Conservation (phyloP, 2,329 filamentous ascomycete species). For the Neoarthrinium moseri region DNA sequence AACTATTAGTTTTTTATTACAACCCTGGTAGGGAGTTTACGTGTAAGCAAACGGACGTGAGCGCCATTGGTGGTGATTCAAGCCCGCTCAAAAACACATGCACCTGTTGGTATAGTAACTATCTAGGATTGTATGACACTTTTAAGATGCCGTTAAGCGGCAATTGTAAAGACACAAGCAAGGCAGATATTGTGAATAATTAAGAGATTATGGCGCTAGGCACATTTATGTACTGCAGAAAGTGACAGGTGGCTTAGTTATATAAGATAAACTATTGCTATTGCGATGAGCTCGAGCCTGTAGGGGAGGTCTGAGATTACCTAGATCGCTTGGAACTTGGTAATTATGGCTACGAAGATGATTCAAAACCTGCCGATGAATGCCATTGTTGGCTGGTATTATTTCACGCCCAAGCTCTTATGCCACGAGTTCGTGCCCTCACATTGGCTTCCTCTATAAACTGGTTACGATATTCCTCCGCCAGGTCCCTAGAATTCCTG, state of each 20-base stretch:
- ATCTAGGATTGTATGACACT: neutral
- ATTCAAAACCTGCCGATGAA: too few relatives aligned
- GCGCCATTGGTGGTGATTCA: neutral
- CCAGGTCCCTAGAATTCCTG: too few relatives aligned
- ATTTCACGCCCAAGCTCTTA: too few relatives aligned
- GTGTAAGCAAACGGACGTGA: neutral
- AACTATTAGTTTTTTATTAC: neutral
- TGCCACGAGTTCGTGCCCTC: too few relatives aligned
- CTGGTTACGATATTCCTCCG: too few relatives aligned
- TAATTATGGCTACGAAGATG: too few relatives aligned
- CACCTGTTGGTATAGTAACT: neutral
- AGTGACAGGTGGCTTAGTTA: neutral
- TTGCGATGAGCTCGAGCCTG: neutral
- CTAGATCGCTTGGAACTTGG: too few relatives aligned
- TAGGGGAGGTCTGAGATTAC: too few relatives aligned
- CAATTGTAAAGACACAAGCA: neutral
- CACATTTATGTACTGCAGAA: too few relatives aligned
- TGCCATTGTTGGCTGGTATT: too few relatives aligned
- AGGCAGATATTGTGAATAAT: neutral
- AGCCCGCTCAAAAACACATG: neutral
- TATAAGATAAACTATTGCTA: neutral
- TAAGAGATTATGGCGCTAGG: neutral
- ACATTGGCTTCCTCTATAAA: too few relatives aligned
- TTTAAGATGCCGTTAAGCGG: neutral
- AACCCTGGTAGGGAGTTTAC: too few relatives aligned